Evolutionary conservation across 2,329 filamentous ascomycete genomes (phyloP).

Genomic region (Exserohilum turcica): DNA sequence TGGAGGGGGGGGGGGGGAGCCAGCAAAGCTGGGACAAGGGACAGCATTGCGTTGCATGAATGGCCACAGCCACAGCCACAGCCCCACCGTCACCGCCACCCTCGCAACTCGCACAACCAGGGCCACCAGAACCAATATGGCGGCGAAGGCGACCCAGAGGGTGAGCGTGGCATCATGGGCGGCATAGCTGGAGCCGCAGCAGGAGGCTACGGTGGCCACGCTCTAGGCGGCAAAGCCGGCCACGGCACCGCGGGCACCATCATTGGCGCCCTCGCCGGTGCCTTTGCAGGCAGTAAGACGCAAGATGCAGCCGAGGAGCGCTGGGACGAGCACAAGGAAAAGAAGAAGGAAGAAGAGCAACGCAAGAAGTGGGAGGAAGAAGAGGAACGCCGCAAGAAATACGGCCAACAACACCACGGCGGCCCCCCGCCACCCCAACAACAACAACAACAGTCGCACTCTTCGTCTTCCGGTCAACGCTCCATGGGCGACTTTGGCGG

Average conservation of each 20-base stretch:
- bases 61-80: constrained; percentile 5
- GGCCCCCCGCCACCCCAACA: constrained; percentile 6
- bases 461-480: constrained; percentile 11
- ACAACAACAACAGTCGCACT: no score
- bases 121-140: constrained; percentile 30
- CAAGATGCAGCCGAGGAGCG: constrained; percentile 31
- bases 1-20: no score
- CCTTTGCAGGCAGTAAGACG: constrained; percentile 31
- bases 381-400: constrained; percentile 17
- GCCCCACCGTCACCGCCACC: constrained; percentile 11
- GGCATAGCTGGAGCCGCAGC: constrained; percentile 33
- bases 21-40: no score
- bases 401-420: constrained; percentile 17
- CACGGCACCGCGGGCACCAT: constrained; percentile 31
- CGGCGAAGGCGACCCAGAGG: constrained; percentile 28
- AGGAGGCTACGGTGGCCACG: constrained; percentile 35
- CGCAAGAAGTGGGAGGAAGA: constrained; percentile 21
- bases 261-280: constrained; percentile 31
- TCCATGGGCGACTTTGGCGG: constrained; percentile 27
- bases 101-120: constrained; percentile 30
- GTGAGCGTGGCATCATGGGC: constrained; percentile 36
- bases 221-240: constrained; percentile 31
- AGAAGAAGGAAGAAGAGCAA: constrained; percentile 33
- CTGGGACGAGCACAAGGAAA: constrained; percentile 35
- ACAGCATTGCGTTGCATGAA: no score